Evolutionary conservation across 2,329 filamentous ascomycete genomes (phyloP), one percentile per base, ranked within the genome.

Genomic region (Colletotrichum aenigma): DNA sequence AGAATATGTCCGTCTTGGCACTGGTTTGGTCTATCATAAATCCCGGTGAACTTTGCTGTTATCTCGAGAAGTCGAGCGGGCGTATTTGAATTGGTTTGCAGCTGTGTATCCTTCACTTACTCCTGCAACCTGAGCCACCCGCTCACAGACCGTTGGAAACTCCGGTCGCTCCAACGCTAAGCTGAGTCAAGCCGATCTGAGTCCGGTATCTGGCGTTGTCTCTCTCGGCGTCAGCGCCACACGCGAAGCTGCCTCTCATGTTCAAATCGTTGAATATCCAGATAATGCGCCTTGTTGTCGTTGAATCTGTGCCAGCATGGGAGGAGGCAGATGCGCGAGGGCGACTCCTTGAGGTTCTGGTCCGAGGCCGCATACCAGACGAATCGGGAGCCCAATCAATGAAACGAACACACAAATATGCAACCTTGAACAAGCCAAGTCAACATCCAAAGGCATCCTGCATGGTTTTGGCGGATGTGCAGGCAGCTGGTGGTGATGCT

Each of bases 261-360:
- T 1, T 7, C 43, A 24, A 21, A 1, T 1, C 10, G 4, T 21
- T 21, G 2, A 1, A 13, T 3, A 2, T 7, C 43, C 18, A 21
- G 6, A 52, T 1, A 13, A 4, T 21, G 10, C 43, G n/a, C 43
- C 43, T 13, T 21, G n/a, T 21, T 21, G 3, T 52, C 6, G 12
- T 13, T 52, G 43, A 4, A 52, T 21, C 10, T 52, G 43, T 52
- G n/a, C n/a, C 12, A 13, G 43, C 43, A 6, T 2, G 43, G 10
- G 10, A 52, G 43, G 6, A 4, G 43, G 1, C 43, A 13, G n/a
- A 2, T 12, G 43, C n/a, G n/a, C 3, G 10, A 13, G 43, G 43
- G 43, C 12, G 43, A 48, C 43, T 21, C 43, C 3, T 13, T 21
- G 6, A 52, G 43, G 43, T 12, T 21, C 10, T 52, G 6, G 4